Conservation (phyloP, 2,329 filamentous ascomycete species). For the Plenodomus tracheiphilus region DNA sequence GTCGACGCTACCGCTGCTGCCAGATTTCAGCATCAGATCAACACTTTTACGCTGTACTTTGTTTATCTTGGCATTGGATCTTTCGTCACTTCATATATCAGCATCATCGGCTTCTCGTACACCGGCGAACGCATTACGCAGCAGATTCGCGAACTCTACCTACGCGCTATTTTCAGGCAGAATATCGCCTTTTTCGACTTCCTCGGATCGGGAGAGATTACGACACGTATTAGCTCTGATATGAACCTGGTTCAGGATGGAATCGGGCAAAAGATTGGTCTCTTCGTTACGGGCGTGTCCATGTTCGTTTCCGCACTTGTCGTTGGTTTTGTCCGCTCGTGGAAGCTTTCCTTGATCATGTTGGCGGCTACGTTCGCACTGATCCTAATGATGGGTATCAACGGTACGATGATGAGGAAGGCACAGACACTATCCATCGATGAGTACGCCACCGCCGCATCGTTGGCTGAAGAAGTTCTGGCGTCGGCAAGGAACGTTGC, state of each 20-base stretch:
- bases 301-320: constrained; percentile 84
- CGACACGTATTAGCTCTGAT: constrained; percentile 92
- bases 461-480: constrained; percentile 90
- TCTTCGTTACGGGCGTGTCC: constrained; percentile 39
- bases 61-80: constrained; percentile 44
- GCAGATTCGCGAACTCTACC: constrained; percentile 61
- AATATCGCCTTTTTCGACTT: constrained; percentile 66
- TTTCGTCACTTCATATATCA: constrained; percentile 70
- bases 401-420: constrained; percentile 75
- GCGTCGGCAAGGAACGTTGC: constrained; percentile 90
- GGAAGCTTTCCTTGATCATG: constrained; percentile 91
- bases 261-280: constrained; percentile 56
- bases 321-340: constrained; percentile 89
- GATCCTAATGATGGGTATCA: constrained; percentile 72
- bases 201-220: constrained; percentile 90
- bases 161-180: constrained; percentile 57
- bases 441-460: constrained; percentile 82
- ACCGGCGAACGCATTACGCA: constrained; percentile 53
- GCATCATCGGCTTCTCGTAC: constrained; percentile 86
- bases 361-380: constrained; percentile 78
- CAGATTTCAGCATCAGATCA: constrained; percentile 34
- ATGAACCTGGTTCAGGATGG: constrained; percentile 94
- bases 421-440: constrained; percentile 73
- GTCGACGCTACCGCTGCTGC: constrained; percentile 30
- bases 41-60: constrained; percentile 42